These are phyloP conservation scores for Streptanthus diversifolius DNA, from an alignment of 345 rosid genomes.

Conservation along the genomic window DNA sequence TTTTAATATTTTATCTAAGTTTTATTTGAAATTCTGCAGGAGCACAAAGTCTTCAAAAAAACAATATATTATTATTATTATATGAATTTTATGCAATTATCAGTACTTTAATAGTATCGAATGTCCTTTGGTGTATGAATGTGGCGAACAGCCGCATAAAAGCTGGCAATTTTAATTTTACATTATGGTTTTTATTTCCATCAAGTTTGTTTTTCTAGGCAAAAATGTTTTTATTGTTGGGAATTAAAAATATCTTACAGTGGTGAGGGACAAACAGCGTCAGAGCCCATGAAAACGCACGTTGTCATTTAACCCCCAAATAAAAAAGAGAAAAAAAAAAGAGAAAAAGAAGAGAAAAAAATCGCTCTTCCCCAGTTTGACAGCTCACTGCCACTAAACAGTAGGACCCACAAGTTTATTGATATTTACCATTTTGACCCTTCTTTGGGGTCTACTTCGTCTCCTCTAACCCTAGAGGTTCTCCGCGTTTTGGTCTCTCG, in stretches of 20 bases:
- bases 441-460: constrained; percentile 3
- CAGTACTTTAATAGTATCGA: constrained; percentile 15
- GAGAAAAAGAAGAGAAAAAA: neutral
- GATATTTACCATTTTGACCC: constrained; percentile 29
- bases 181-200: neutral
- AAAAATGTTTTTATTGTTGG: constrained; percentile 13
- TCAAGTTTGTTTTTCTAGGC: neutral
- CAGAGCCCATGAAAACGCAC: constrained; percentile 40
- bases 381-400: constrained; percentile 36
- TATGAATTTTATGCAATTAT: neutral
- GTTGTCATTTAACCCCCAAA: constrained; percentile 20
- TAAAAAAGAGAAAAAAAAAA: neutral
- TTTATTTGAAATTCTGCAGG: neutral
- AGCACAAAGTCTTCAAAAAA: neutral
- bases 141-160: constrained; percentile 38
- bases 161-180: constrained; percentile 33
- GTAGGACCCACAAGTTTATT: constrained; percentile 19
- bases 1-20: neutral
- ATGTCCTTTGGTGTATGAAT: constrained; percentile 35
- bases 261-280: constrained; percentile 35
- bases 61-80: neutral
- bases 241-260: constrained; percentile 1
- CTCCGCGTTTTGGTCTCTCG: constrained; percentile 36
- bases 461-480: constrained; percentile 28
- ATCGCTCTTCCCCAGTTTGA: constrained; percentile 33